Percentiles rank a stretch among this genome's conserved stretches.
Evolutionary conservation across 108 stramenopile species (phyloP).

Genomic region (Skeletonema potamos): DNA sequence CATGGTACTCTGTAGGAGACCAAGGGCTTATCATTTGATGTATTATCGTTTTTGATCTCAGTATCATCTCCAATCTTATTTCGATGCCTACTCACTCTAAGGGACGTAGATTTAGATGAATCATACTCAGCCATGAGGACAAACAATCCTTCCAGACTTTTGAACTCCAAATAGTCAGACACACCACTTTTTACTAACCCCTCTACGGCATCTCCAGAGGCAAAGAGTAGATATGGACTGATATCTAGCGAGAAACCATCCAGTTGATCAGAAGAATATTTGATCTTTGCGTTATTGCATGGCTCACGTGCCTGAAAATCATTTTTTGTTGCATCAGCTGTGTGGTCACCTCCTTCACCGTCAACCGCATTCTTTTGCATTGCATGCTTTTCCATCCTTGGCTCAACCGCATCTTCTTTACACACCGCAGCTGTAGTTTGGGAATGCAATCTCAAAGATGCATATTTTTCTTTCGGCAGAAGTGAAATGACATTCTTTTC

Average conservation of each 20-base stretch:
- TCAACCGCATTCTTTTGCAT: slow-evolving; percentile 20
- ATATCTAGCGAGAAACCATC: slow-evolving; percentile 68
- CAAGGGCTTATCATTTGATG: slow-evolving; percentile 2
- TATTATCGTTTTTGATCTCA: not conserved
- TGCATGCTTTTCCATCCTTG: not conserved
- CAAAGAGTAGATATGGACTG: slow-evolving; percentile 60
- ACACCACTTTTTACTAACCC: slow-evolving; percentile 81
- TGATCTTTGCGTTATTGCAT: slow-evolving; percentile 17
- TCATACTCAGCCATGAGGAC: slow-evolving; percentile 48
- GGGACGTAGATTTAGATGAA: not conserved
- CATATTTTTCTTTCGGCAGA: slow-evolving; percentile 27
- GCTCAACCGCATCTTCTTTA: not conserved
- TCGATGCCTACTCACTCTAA: not conserved
- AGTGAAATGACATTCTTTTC: slow-evolving; percentile 3
- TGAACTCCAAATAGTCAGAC: slow-evolving; percentile 89
- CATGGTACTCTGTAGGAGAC: slow-evolving; percentile 77
- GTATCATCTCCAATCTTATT: not conserved
- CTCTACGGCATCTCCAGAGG: slow-evolving; percentile 72
- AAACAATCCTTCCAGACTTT: slow-evolving; percentile 68
- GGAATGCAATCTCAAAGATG: slow-evolving; percentile 31
- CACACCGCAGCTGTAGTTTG: not conserved
- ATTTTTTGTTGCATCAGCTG: not conserved
- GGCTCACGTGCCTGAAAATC: not conserved
- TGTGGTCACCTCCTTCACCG: not conserved
- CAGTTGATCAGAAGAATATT: not conserved